Evolutionary conservation across 306 rosid genomes (phyloP).

Genomic region (Cicer bijugum): DNA sequence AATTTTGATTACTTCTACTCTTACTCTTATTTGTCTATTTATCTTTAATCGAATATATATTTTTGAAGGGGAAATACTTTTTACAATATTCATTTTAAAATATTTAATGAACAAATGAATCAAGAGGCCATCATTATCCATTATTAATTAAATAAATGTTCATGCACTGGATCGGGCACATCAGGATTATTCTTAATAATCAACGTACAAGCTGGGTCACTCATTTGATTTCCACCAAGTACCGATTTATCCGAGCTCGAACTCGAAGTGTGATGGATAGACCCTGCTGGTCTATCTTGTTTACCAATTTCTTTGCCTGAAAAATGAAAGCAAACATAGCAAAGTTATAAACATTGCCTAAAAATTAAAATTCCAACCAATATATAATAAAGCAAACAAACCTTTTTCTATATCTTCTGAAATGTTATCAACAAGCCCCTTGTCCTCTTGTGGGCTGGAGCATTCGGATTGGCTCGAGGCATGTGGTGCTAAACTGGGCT

Average conservation of each 20-base stretch:
- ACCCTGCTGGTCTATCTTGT: slow-evolving; percentile 37
- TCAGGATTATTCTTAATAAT: slow-evolving; percentile 23
- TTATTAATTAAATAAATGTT: background rate
- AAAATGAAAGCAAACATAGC: slow-evolving; percentile 45
- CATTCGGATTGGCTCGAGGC: slow-evolving; percentile 41
- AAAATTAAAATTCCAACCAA: slow-evolving; percentile 39
- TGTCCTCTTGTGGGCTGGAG: slow-evolving; percentile 40
- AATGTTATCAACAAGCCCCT: slow-evolving; percentile 34
- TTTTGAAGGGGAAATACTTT: background rate
- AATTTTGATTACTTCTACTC: slow-evolving; percentile 4
- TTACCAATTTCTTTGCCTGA: slow-evolving; percentile 51
- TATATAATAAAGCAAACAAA: slow-evolving; percentile 63
- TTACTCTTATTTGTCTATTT: background rate
- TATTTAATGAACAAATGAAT: slow-evolving; percentile 20
- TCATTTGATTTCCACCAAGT: slow-evolving; percentile 31
- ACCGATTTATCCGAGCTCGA: slow-evolving; percentile 36
- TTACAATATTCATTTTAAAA: slow-evolving; percentile 38
- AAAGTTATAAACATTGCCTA: slow-evolving; percentile 27
- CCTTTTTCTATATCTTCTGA: slow-evolving; percentile 60
- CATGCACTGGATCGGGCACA: slow-evolving; percentile 17
- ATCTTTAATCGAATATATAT: background rate
- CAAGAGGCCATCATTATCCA: slow-evolving; percentile 24
- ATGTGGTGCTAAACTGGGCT: slow-evolving; percentile 39
- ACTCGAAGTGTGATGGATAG: slow-evolving; percentile 34
- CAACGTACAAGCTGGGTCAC: slow-evolving; percentile 27